A percentile compares a stretch with the other conserved stretches of the same genome.
phyloP scores from a whole-genome alignment of 1,284 basidiomycete species.

The Nidula niveotomentosa region DNA sequence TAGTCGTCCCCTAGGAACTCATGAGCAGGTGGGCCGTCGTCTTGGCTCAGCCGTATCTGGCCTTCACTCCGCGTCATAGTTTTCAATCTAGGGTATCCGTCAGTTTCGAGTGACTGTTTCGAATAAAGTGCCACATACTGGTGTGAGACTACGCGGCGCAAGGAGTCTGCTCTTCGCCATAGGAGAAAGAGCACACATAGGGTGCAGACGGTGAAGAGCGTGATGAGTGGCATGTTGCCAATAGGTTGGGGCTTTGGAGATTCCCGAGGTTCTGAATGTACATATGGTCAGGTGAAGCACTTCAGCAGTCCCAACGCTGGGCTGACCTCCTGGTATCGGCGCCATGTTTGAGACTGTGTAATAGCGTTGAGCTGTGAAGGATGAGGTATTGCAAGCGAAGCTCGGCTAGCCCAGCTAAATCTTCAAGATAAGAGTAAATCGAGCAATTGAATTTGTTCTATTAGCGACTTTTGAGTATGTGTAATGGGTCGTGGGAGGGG shows the following conservation, averaged over 20 bases:
- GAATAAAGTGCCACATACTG: conserved; percentile 20
- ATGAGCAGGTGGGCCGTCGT: conserved; percentile 67
- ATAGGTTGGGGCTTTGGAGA: conserved; percentile 68
- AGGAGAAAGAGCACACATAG: conserved; percentile 62
- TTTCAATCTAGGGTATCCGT: conserved; percentile 45
- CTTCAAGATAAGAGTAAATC: too few relatives aligned
- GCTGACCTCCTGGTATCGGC: conserved; percentile 12
- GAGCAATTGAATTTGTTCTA: background rate
- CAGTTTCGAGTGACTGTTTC: background rate
- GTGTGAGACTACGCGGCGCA: conserved; percentile 64
- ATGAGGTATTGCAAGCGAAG: background rate
- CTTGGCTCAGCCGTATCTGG: conserved; percentile 65
- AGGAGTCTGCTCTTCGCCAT: conserved; percentile 58
- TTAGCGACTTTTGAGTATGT: too few relatives aligned
- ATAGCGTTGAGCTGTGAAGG: background rate
- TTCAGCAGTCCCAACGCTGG: background rate
- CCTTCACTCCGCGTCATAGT: conserved; percentile 57
- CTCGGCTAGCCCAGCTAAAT: too few relatives aligned
- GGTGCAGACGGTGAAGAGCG: conserved; percentile 61
- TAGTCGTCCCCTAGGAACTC: conserved; percentile 66
- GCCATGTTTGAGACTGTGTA: conserved; percentile 6
- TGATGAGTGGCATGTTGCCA: conserved; percentile 50
- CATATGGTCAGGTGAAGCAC: background rate
- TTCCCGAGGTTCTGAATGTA: conserved; percentile 50
- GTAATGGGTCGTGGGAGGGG: too few relatives aligned